Evolutionary conservation across 23 red algal species (phyloP).

Genomic region (Gracilaria gracilis): DNA sequence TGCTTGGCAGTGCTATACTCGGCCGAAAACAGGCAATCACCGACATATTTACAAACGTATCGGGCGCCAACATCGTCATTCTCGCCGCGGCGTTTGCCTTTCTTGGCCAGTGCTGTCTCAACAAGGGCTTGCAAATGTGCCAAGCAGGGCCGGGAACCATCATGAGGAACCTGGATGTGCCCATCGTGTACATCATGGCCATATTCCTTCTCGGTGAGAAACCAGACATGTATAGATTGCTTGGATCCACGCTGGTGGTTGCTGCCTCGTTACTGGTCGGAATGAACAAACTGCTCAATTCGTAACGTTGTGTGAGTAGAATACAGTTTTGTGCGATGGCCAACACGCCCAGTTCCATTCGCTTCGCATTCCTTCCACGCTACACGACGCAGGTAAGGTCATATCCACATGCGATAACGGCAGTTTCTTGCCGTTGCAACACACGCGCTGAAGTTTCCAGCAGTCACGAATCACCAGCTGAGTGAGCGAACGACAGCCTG

Average conservation of each 20-base stretch:
- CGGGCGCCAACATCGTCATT: background rate
- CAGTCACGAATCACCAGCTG: slow-evolving; percentile 34
- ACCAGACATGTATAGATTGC: background rate
- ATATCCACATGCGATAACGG: slow-evolving; percentile 35
- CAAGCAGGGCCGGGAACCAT: slow-evolving; percentile 33
- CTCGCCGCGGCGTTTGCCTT: slow-evolving; percentile 39
- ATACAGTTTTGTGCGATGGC: slow-evolving; percentile 39
- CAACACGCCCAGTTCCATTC: slow-evolving; percentile 50
- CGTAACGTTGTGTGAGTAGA: slow-evolving; percentile 7
- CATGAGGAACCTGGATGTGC: slow-evolving; percentile 62
- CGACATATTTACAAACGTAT: background rate
- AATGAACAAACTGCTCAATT: background rate
- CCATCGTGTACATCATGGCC: slow-evolving; percentile 40
- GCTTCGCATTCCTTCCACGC: slow-evolving; percentile 23
- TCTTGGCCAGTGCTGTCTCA: slow-evolving; percentile 44
- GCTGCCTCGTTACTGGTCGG: background rate
- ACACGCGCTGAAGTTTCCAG: slow-evolving; percentile 35
- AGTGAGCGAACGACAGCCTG: slow-evolving; percentile 34
- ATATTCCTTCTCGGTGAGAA: slow-evolving; percentile 43
- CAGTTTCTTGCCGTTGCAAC: slow-evolving; percentile 1
- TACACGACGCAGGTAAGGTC: slow-evolving; percentile 16
- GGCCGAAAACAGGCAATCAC: slow-evolving; percentile 2
- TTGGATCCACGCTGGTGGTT: background rate
- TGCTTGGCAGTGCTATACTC: background rate
- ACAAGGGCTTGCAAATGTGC: slow-evolving; percentile 50